Evolutionary conservation across 1,284 basidiomycete genomes (phyloP), one percentile per base, ranked within the genome.

Genomic region (Puccinia polysora): DNA sequence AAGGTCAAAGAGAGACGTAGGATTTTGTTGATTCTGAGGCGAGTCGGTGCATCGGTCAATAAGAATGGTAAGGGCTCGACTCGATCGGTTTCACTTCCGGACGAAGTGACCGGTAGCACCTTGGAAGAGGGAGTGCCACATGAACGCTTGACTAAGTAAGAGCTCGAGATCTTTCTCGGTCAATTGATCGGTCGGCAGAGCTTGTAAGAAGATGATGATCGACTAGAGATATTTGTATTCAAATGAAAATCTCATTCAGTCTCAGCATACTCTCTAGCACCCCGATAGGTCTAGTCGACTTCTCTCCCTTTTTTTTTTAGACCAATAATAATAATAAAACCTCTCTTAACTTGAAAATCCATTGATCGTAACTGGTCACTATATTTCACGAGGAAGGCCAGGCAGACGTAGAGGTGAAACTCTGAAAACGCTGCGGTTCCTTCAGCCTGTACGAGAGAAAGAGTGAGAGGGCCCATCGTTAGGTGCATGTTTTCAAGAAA

Each of bases 161-260:
- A 97, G 85, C 79, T 97, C 93, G 55, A 97, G 89, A 79, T 98
- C 93, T 77, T 93, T 88, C 80, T 98, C 95, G 4, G 86, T 87
- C 95, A 96, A 98, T 64, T 86, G 85, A 77, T 95, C 90, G 1
- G 95, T 98, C 8, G 96, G 95, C 4, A 97, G 84, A 2, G 90
- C 91, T 81, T 98, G 95, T 2, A 98, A 84, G 82, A 97, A 98
- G 89, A 98, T 97, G 81, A 98, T 98, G 80, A 97, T 96, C 63
- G 91, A 92, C 91, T 95, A 75, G 15, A 40, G 32, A 2, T 23
- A 50, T 32, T 8, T 28, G n/a, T 18, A 30, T 45, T 15, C 23
- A 38, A 45, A 58, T 32, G 25, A 2, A 20, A 59, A 4, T 38
- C 40, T 32, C 18, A 12, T 15, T 59, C 4, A 78, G 75, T 12